These are phyloP conservation scores for Dimargaris cristalligena DNA, from an alignment of 192 early-diverging fungal genomes.

Conservation along the genomic window DNA sequence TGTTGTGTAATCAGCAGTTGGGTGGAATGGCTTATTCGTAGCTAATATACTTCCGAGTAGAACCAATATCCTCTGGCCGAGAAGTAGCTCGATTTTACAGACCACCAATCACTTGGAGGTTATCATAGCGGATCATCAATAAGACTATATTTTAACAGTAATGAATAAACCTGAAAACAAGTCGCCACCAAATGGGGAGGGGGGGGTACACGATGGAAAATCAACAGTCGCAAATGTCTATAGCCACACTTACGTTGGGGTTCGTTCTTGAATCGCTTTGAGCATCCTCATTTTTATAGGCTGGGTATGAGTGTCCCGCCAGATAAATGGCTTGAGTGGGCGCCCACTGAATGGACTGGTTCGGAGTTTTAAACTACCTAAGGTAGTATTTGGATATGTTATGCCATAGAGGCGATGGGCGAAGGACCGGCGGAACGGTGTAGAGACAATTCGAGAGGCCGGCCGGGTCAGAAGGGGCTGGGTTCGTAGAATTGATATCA, in stretches of 20 bases:
- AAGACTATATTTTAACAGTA: neutral
- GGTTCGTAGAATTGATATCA: slow-evolving; percentile 10
- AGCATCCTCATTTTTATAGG: slow-evolving; percentile 14
- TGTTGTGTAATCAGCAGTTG: too few species aligned
- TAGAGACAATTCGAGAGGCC: slow-evolving; percentile 25
- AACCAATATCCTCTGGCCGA: too few species aligned
- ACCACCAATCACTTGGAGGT: neutral
- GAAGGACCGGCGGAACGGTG: slow-evolving; percentile 56
- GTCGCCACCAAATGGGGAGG: too few species aligned
- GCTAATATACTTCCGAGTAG: too few species aligned
- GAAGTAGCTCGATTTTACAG: too few species aligned
- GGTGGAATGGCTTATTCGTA: too few species aligned
- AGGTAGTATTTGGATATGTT: slow-evolving; percentile 31
- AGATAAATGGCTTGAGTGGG: slow-evolving; percentile 65
- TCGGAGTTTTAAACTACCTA: slow-evolving; percentile 34
- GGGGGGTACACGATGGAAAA: neutral
- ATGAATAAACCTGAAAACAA: too few species aligned
- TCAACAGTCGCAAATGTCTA: slow-evolving; percentile 11
- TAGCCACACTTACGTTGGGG: slow-evolving; percentile 5
- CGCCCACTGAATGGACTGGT: slow-evolving; percentile 56
- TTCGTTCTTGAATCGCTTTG: slow-evolving; percentile 7
- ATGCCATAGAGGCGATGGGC: slow-evolving; percentile 51
- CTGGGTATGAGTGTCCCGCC: slow-evolving; percentile 41
- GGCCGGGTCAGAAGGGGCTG: slow-evolving; percentile 14
- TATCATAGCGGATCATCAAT: slow-evolving; percentile 5